A percentile compares a stretch with the other conserved stretches of the same genome.
Evolutionary conservation across 1,284 basidiomycete species (phyloP).

Genomic region (Leccinum griseonigrum): DNA sequence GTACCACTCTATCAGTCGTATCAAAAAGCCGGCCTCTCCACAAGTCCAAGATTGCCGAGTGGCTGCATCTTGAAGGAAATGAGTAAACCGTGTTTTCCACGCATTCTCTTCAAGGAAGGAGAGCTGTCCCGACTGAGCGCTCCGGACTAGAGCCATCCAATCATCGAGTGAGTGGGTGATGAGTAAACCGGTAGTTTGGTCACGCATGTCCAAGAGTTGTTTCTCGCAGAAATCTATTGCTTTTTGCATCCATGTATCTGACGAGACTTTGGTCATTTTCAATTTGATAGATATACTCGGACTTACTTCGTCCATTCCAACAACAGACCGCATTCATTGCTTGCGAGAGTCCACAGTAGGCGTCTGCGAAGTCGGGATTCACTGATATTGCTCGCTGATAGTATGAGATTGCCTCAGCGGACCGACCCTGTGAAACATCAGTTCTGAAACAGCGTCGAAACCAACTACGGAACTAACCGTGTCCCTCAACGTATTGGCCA

Average conservation of each 20-base stretch:
- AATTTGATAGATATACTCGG: constrained; percentile 12
- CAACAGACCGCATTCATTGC: constrained; percentile 54
- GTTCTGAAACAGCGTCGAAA: not conserved
- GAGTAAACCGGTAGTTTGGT: constrained; percentile 41
- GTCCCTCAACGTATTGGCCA: constrained; percentile 60
- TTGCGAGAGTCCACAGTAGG: constrained; percentile 54
- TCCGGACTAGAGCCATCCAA: constrained; percentile 46
- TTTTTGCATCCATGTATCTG: constrained; percentile 46
- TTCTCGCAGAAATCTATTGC: constrained; percentile 45
- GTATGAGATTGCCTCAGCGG: constrained; percentile 52
- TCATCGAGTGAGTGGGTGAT: constrained; percentile 35
- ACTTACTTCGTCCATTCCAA: constrained; percentile 48
- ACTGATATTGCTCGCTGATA: constrained; percentile 51
- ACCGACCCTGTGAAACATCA: constrained; percentile 38
- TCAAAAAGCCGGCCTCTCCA: constrained; percentile 53
- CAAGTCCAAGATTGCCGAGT: constrained; percentile 27
- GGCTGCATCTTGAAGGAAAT: constrained; percentile 34
- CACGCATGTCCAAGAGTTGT: constrained; percentile 45
- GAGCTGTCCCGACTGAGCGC: constrained; percentile 30
- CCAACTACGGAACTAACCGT: constrained; percentile 30
- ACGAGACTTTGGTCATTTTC: constrained; percentile 17
- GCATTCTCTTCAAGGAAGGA: constrained; percentile 28
- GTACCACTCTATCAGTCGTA: constrained; percentile 53
- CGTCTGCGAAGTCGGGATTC: constrained; percentile 57
- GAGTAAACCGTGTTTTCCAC: constrained; percentile 40